Conservation (phyloP, 2,329 filamentous ascomycete genomes). For the Alternaria consortialis region DNA sequence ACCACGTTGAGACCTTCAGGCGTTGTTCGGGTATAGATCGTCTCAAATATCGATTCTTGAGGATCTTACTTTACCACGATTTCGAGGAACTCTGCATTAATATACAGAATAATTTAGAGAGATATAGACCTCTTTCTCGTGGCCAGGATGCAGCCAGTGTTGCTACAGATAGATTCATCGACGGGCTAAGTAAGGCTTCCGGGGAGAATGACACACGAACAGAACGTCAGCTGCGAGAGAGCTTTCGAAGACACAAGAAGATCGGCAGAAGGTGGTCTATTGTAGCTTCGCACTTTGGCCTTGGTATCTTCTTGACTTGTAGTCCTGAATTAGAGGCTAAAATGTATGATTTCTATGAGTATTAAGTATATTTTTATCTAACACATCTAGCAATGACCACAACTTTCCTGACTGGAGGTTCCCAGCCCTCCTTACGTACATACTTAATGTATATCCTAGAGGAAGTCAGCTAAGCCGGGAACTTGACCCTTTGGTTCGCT, state of each 20-base stretch:
- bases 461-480: constrained; percentile 4
- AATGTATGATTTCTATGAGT: constrained; percentile 9
- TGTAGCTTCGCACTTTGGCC: constrained; percentile 6
- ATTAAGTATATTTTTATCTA: constrained; percentile 9
- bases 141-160: constrained; percentile 1
- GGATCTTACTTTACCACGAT: constrained; percentile 13
- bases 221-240: constrained; percentile 8
- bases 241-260: constrained; percentile 6
- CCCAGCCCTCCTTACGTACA: constrained; percentile 4
- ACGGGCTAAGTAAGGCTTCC: constrained; percentile 7
- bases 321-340: constrained; percentile 5
- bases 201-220: constrained; percentile 4
- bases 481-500: constrained; percentile 5
- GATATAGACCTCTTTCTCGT: constrained; percentile 6
- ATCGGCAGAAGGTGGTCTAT: constrained; percentile 12
- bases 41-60: constrained; percentile 2
- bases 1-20: constrained; percentile 5
- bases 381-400: constrained; percentile 8
- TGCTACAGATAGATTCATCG: constrained; percentile 7
- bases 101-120: constrained; percentile 10
- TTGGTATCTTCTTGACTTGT: constrained; percentile 10
- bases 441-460: constrained; percentile 6
- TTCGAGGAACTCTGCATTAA: constrained; percentile 5
- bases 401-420: constrained; percentile 9
- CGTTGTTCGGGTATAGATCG: constrained; percentile 4